A percentile compares a stretch with the other conserved stretches of the same genome.
These are phyloP conservation scores for Oryza coarctata DNA, from an alignment of 176 grass and related monocot genomes.

Conservation along the genomic window DNA sequence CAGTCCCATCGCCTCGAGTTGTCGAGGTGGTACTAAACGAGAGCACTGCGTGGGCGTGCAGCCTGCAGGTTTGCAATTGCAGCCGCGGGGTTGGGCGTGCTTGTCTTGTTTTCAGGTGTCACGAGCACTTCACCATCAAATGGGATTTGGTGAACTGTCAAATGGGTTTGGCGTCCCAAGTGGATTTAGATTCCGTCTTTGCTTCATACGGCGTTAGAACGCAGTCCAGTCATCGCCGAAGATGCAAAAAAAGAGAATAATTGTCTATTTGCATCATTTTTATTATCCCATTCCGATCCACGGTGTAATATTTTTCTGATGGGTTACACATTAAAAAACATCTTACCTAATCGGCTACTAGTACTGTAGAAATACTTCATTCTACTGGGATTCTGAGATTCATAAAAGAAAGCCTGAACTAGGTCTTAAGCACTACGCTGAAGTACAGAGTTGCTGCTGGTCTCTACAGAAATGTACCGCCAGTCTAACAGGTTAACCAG, in stretches of 20 bases:
- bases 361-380: background rate
- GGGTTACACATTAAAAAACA: background rate
- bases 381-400: background rate
- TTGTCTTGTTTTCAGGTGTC: too few species aligned
- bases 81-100: background rate
- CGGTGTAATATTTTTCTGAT: background rate
- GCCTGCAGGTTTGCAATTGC: background rate
- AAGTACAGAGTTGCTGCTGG: background rate
- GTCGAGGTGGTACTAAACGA: background rate
- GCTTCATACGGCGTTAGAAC: background rate
- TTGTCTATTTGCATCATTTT: background rate
- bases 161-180: background rate
- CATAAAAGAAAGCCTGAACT: background rate
- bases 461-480: background rate
- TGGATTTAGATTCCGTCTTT: background rate
- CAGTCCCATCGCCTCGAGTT: background rate
- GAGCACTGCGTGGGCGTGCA: background rate
- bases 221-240: background rate
- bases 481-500: slow-evolving; percentile 13
- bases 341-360: background rate
- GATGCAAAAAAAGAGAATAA: background rate
- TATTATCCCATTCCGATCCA: background rate
- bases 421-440: background rate
- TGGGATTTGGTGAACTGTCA: background rate
- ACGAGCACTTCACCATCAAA: background rate